A percentile compares a stretch with the other conserved stretches of the same genome.
Evolutionary conservation across 2,329 filamentous ascomycete species (phyloP).

Genomic region (Xylaria sp.): DNA sequence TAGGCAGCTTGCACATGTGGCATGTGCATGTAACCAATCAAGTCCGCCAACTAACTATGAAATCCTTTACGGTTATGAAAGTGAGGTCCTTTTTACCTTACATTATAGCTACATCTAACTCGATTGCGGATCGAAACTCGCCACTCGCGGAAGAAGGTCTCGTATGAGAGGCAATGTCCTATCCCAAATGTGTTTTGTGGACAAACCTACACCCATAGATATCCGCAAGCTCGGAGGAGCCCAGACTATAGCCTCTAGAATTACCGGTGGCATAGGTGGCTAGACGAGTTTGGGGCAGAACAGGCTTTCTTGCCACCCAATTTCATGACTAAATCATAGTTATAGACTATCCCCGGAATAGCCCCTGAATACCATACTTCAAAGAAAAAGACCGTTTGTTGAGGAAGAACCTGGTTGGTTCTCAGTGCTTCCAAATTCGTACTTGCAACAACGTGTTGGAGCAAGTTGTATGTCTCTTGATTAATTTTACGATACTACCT

Average conservation of each 20-base stretch:
- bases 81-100: no score
- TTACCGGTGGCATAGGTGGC: background rate
- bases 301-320: background rate
- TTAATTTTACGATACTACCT: no score
- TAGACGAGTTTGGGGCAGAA: conserved; percentile 14
- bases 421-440: no score
- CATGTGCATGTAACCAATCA: no score
- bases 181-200: background rate
- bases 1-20: no score
- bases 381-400: background rate
- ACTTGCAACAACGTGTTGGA: no score
- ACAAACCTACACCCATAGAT: background rate
- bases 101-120: no score
- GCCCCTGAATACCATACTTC: conserved; percentile 2
- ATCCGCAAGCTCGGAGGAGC: background rate
- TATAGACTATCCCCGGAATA: background rate
- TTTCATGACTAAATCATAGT: background rate
- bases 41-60: no score
- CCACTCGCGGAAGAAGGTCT: background rate
- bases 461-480: no score
- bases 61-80: no score
- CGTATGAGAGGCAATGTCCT: background rate
- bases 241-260: background rate
- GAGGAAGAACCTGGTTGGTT: no score
- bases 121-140: background rate